Evolutionary conservation across 176 grass and related monocot genomes (phyloP), one percentile per base, ranked within the genome.

Genomic region (Rhynchospora breviuscula): DNA sequence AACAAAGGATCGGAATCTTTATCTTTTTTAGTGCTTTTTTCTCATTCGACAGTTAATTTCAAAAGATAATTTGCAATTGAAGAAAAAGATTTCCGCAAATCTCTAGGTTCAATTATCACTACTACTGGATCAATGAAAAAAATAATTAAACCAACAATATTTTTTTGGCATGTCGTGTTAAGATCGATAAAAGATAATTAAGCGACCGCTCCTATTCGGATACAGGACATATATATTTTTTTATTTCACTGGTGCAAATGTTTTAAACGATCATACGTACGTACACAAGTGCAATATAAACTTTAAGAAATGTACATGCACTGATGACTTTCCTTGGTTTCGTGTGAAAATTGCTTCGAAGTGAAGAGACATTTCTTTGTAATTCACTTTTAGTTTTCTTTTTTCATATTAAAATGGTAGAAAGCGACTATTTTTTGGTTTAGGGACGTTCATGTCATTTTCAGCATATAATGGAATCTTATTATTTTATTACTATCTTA

Each of bases 381-480:
- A 33, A 76, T 29, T 77, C 17, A 54, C 44, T 13, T 77, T 33
- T 71, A 56, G 4, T 5, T 74, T 73, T 18, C 15, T 21, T 74
- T 74, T 25, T 22, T 14, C 26, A 23, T 6, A 25, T 4, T 52
- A 74, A 25, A 51, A 74, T 10, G 21, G 59, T 62, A 53, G 71
- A 75, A 75, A 75, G 47, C 46, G 71, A 75, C 71, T 51, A 25
- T 53, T 25, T 23, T 75, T 8, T 53, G 10, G 6, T 11, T 75
- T 10, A 15, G 47, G 18, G 19, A 75, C 47, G 71, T 75, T 75
- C n/a, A 26, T 75, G 71, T 75, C 71, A 53, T 54, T 76, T 76
- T 76, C 47, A 76, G 11, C 22, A 29, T 75, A 22, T 54, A 76
- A 54, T 8, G 48, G 48, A 76, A 76, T 76, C 48, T 54, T 54